Evolutionary conservation across 805 yeast species (phyloP).

Genomic region (Lachancea meyersii): DNA sequence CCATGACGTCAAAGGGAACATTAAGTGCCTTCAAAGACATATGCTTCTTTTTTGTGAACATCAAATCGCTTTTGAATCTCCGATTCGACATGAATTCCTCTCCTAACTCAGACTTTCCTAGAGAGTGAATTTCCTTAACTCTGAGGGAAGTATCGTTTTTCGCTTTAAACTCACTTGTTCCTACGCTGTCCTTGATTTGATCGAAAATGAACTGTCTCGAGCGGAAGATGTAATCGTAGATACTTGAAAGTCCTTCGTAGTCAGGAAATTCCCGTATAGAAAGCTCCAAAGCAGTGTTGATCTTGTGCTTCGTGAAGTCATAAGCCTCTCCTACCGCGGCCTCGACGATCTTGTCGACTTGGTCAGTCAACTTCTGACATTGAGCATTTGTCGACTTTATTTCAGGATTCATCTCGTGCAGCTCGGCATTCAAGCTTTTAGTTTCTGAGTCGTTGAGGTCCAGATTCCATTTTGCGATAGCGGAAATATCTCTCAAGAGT

Average conservation of each 20-base stretch:
- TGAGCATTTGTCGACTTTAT: slow-evolving; percentile 48
- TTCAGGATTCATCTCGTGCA: slow-evolving; percentile 56
- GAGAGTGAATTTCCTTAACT: slow-evolving; percentile 53
- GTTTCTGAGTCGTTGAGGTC: slow-evolving; percentile 46
- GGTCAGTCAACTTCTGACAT: slow-evolving; percentile 50
- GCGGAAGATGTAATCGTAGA: slow-evolving; percentile 61
- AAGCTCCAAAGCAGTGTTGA: slow-evolving; percentile 45
- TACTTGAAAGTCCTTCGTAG: slow-evolving; percentile 56
- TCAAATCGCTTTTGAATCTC: slow-evolving; percentile 61
- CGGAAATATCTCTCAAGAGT: slow-evolving; percentile 56
- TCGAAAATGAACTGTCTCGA: slow-evolving; percentile 66
- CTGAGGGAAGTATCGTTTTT: slow-evolving; percentile 50
- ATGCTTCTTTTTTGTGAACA: slow-evolving; percentile 78
- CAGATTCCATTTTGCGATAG: slow-evolving; percentile 58
- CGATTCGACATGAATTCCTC: slow-evolving; percentile 52
- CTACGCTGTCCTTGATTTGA: slow-evolving; percentile 58
- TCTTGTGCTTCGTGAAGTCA: slow-evolving; percentile 49
- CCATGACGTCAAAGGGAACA: slow-evolving; percentile 56
- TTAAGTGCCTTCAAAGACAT: slow-evolving; percentile 50
- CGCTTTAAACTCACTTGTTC: slow-evolving; percentile 62
- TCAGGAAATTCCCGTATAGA: slow-evolving; percentile 33
- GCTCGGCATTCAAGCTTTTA: slow-evolving; percentile 40
- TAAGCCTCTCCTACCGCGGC: slow-evolving; percentile 51
- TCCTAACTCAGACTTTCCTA: slow-evolving; percentile 64
- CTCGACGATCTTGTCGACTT: slow-evolving; percentile 61